Percentiles rank a stretch among this genome's conserved stretches.
phyloP scores from a whole-genome alignment of 2,329 filamentous ascomycete species.

The Stagonosporopsis chrysanthemi region DNA sequence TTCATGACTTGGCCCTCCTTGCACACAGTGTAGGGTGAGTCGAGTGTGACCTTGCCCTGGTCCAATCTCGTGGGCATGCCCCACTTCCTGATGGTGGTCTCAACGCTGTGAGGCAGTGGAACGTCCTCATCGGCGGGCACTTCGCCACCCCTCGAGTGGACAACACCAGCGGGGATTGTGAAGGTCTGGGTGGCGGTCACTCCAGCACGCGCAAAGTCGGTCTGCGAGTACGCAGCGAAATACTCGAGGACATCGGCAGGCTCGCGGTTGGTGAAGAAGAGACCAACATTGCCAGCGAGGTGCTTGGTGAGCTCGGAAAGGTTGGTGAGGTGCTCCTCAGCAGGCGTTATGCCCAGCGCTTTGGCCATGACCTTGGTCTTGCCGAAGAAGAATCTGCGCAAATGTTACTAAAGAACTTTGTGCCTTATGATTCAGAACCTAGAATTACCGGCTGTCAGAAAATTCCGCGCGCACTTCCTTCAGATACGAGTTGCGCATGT shows the following conservation, averaged over 20 bases:
- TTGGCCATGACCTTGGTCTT: slow-evolving; percentile 99
- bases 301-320: slow-evolving; percentile 73
- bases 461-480: slow-evolving; percentile 89
- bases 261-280: slow-evolving; percentile 85
- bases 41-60: slow-evolving; percentile 85
- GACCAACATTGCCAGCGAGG: slow-evolving; percentile 82
- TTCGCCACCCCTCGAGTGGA: slow-evolving; percentile 81
- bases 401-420: slow-evolving; percentile 27
- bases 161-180: slow-evolving; percentile 80
- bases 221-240: slow-evolving; percentile 74
- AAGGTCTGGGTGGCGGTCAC: slow-evolving; percentile 76
- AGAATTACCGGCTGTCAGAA: slow-evolving; percentile 76
- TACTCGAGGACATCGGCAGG: slow-evolving; percentile 72
- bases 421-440: slow-evolving; percentile 22
- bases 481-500: slow-evolving; percentile 97
- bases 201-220: slow-evolving; percentile 92
- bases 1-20: slow-evolving; percentile 85
- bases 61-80: slow-evolving; percentile 89
- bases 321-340: slow-evolving; percentile 81
- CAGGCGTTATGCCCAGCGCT: slow-evolving; percentile 80
- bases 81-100: slow-evolving; percentile 87
- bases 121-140: slow-evolving; percentile 82
- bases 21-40: slow-evolving; percentile 78
- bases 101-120: slow-evolving; percentile 83
- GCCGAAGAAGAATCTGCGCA: slow-evolving; percentile 87